Conservation (phyloP, 1,139 yeast genomes). For the Nematodospora anomalae region DNA sequence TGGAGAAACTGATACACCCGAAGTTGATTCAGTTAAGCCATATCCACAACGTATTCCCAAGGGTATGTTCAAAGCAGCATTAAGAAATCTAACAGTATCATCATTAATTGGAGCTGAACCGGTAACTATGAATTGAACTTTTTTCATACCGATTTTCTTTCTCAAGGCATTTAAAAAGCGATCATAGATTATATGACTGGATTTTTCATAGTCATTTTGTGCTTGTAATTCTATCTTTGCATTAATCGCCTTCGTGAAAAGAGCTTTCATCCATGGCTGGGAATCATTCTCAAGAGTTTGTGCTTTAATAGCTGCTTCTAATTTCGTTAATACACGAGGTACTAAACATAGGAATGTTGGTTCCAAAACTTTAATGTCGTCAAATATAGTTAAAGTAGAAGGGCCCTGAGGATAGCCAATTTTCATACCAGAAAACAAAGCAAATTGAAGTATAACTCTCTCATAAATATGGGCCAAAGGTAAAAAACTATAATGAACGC, state of each 20-base stretch:
- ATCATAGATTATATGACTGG: slow-evolving; percentile 33
- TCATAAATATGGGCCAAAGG: slow-evolving; percentile 67
- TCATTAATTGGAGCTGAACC: slow-evolving; percentile 48
- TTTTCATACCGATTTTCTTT: slow-evolving; percentile 38
- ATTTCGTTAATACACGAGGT: slow-evolving; percentile 40
- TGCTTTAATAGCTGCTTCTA: slow-evolving; percentile 48
- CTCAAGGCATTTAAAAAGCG: slow-evolving; percentile 25
- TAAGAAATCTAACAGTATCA: slow-evolving; percentile 40
- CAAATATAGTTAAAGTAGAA: slow-evolving; percentile 38
- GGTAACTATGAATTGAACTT: slow-evolving; percentile 25
- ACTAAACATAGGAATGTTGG: slow-evolving; percentile 40
- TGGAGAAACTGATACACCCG: slow-evolving; percentile 35
- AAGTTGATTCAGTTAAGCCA: slow-evolving; percentile 47
- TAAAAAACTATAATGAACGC: slow-evolving; percentile 19
- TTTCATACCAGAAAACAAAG: slow-evolving; percentile 28
- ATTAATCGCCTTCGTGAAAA: slow-evolving; percentile 29
- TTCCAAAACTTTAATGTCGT: slow-evolving; percentile 35
- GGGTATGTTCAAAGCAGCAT: slow-evolving; percentile 32
- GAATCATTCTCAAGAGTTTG: slow-evolving; percentile 44
- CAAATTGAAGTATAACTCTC: slow-evolving; percentile 29
- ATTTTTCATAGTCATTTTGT: slow-evolving; percentile 10
- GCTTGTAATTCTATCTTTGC: slow-evolving; percentile 34
- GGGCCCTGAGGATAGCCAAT: slow-evolving; percentile 44
- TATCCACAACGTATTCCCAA: slow-evolving; percentile 42
- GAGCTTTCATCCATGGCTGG: slow-evolving; percentile 26